Base-by-base conservation (phyloP, 2,329 filamentous ascomycete genomes). In the Botrytis elliptica region DNA sequence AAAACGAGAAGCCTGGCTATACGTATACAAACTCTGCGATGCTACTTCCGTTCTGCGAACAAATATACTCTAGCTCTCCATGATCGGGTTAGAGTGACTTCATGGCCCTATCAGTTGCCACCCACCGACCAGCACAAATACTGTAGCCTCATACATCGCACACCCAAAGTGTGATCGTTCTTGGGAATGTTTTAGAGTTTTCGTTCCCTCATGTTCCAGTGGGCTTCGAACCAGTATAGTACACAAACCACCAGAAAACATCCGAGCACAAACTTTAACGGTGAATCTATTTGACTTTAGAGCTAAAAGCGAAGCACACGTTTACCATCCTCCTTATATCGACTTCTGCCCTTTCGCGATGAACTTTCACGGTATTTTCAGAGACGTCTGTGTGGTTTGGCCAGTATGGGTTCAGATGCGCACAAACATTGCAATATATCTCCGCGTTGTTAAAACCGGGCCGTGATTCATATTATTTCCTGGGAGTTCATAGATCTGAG, bases 201-300 rank as follows among this genome's bases (percentile, higher is more conserved):
- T 57, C 38, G 14, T 25, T 22, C n/a, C 40, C 36, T 57, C 36
- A 22, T 40, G 55, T 57, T 59, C 25, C n/a, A 38, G 36, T 57
- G 33, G 36, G 25, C 65, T 40, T 57, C n/a, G 66, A 69, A 57
- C 49, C 38, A 57, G 40, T 42, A 29, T 57, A 40, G 65, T 25
- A 22, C 18, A n/a, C 49, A 57, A 16, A 33, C 38, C 10, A 42
- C 36, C 29, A 3, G 40, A 57, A 69, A 59, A 42, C 20, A 44
- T 69, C 36, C 66, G 66, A 69, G 49, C 66, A 69, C 16, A 57
- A 33, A 57, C 25, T 69, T 46, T 57, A 52, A 42, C 38, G n/a
- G 36, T 52, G 52, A 44, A 63, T 69, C 55, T 57, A 57, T 69
- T 68, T 42, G 49, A 69, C 49, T 42, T 69, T 67, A 40, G 65